A percentile compares a stretch with the other conserved stretches of the same genome.
Evolutionary conservation across 2,329 filamentous ascomycete species (phyloP).

Genomic region (Diaporthe ampelina): DNA sequence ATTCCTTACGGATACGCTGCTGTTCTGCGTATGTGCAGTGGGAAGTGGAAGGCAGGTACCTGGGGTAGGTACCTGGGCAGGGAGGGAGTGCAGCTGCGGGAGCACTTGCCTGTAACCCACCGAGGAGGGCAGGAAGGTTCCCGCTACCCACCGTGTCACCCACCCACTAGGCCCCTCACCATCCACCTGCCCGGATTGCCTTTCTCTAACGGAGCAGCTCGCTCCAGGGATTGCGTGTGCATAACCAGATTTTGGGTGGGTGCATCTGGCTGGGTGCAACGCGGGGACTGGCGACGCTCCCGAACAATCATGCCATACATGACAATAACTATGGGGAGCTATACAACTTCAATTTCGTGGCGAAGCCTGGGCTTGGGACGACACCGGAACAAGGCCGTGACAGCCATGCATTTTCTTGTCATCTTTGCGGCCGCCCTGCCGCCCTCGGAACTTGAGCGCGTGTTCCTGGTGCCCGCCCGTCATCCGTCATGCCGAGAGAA

Average conservation of each 20-base stretch:
- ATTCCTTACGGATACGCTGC: too few relatives aligned
- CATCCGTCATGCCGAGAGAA: not conserved
- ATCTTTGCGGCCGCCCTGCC: not conserved
- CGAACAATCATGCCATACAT: conserved; percentile 29
- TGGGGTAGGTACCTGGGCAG: not conserved
- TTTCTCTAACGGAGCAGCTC: conserved; percentile 24
- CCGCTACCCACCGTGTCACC: not conserved
- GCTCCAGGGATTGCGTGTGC: conserved; percentile 25
- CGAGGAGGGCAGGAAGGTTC: conserved; percentile 1
- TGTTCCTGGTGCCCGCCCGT: conserved; percentile 15
- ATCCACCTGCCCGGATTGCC: conserved; percentile 11
- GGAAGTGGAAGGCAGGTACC: not conserved
- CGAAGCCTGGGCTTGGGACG: conserved; percentile 6
- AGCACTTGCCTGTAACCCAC: too few relatives aligned
- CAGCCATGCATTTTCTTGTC: conserved; percentile 8
- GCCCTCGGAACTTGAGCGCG: conserved; percentile 16
- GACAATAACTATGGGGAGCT: conserved; percentile 22
- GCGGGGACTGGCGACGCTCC: conserved; percentile 14
- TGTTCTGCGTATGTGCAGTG: not conserved
- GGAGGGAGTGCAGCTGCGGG: too few relatives aligned
- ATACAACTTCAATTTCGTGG: conserved; percentile 30
- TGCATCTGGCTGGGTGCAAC: not conserved
- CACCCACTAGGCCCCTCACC: not conserved
- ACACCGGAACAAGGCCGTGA: conserved; percentile 21
- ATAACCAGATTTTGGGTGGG: conserved; percentile 11